phyloP scores from a whole-genome alignment of 352 stramenopile genomes.

The Phytophthora agathidicida region DNA sequence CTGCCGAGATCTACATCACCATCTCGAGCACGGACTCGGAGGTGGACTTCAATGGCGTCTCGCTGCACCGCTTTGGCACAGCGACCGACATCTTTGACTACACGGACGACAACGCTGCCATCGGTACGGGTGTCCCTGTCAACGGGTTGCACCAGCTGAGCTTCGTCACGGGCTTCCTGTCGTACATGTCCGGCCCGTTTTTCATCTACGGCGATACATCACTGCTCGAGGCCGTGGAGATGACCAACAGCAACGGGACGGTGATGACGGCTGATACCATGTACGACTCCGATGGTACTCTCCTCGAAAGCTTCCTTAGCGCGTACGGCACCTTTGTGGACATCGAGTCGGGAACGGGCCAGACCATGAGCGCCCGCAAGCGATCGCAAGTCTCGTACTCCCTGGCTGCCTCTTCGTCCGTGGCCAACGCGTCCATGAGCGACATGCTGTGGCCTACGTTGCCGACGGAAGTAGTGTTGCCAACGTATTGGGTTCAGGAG shows the following conservation, averaged over 20 bases:
- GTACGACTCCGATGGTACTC: constrained; percentile 48
- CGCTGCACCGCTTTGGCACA: constrained; percentile 57
- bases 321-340: constrained; percentile 69
- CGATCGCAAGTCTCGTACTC: constrained; percentile 65
- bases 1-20: constrained; percentile 56
- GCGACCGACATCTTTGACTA: constrained; percentile 45
- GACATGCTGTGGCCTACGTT: constrained; percentile 66
- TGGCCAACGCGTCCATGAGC: constrained; percentile 53
- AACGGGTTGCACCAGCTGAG: constrained; percentile 70
- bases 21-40: constrained; percentile 46
- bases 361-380: constrained; percentile 75
- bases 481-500: constrained; percentile 69
- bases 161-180: constrained; percentile 72
- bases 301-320: constrained; percentile 49
- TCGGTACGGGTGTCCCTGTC: constrained; percentile 59
- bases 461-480: constrained; percentile 60
- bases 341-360: constrained; percentile 70
- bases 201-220: constrained; percentile 67
- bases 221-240: constrained; percentile 48
- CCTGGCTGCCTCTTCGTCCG: constrained; percentile 44
- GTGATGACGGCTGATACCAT: constrained; percentile 45
- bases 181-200: constrained; percentile 73
- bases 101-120: constrained; percentile 28
- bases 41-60: constrained; percentile 52
- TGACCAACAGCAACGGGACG: constrained; percentile 63